Conservation (phyloP, 1,284 basidiomycete genomes). For the Ustilago curta region DNA sequence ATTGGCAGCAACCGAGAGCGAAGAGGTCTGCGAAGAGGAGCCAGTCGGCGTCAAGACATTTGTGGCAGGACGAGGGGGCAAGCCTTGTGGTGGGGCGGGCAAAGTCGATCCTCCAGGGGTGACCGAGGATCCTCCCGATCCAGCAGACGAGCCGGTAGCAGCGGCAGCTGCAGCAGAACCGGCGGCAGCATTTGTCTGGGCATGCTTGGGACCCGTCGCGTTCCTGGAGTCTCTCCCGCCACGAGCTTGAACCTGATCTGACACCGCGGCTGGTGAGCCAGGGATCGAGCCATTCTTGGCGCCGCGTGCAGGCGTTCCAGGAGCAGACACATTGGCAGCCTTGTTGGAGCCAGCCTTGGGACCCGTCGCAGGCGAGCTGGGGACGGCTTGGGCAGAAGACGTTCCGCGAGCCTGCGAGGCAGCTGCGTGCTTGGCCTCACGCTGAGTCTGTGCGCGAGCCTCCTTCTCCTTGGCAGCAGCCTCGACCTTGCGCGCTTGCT, state of each 20-base stretch:
- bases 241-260: constrained; percentile 22
- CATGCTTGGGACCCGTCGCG: constrained; percentile 17
- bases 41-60: constrained; percentile 44
- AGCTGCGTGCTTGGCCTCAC: constrained; percentile 72
- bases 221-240: constrained; percentile 6
- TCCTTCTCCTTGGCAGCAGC: constrained; percentile 51
- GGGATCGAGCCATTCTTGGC: constrained; percentile 37
- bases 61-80: constrained; percentile 57
- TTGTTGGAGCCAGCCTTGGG: constrained; percentile 25
- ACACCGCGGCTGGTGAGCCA: constrained; percentile 26
- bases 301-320: constrained; percentile 32
- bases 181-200: constrained; percentile 9
- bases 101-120: constrained; percentile 29
- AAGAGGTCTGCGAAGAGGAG: constrained; percentile 38
- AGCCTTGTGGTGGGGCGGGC: constrained; percentile 59
- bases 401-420: constrained; percentile 22
- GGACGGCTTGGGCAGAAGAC: constrained; percentile 11
- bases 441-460: constrained; percentile 68
- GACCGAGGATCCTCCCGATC: constrained; percentile 8
- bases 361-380: constrained; percentile 28
- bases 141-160: constrained; percentile 15
- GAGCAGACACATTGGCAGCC: constrained; percentile 14
- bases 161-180: constrained; percentile 9
- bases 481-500: constrained; percentile 49
- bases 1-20: constrained; percentile 44